A percentile compares a stretch with the other conserved stretches of the same genome.
Evolutionary conservation across 768 basidiomycete species (phyloP).

Genomic region (Omphalotus guepiniiformis): DNA sequence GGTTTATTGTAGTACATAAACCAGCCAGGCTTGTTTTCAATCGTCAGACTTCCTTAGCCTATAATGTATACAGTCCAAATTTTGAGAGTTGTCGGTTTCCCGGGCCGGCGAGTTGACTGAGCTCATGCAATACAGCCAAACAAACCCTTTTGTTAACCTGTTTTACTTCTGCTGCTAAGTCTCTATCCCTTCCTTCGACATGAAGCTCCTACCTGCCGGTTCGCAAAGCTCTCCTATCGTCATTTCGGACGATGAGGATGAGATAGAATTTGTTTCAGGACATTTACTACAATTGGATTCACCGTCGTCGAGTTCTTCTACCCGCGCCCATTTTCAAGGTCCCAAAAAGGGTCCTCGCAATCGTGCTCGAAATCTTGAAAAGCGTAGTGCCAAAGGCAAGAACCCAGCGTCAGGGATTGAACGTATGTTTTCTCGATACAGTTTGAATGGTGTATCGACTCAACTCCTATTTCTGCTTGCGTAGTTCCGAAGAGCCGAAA

Average conservation of each 20-base stretch:
- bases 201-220: conserved; percentile 15
- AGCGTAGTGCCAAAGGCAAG: background rate
- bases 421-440: background rate
- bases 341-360: background rate
- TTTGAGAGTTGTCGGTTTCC: too few species aligned
- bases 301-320: background rate
- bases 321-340: background rate
- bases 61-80: too few species aligned
- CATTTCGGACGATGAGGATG: conserved; percentile 24
- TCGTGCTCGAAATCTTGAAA: background rate
- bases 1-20: too few species aligned
- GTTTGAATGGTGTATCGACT: background rate
- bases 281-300: too few species aligned
- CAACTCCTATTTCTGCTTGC: background rate
- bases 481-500: conserved; percentile 4
- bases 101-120: too few species aligned
- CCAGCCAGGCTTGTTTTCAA: too few species aligned
- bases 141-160: too few species aligned
- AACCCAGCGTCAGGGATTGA: background rate
- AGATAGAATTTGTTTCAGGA: background rate
- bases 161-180: too few species aligned
- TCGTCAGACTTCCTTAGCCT: too few species aligned
- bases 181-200: conserved; percentile 1
- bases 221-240: conserved; percentile 24
- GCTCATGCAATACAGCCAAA: too few species aligned